Evolutionary conservation across 2,329 filamentous ascomycete genomes (phyloP).

Genomic region (Gnomoniopsis smithogilvyi): DNA sequence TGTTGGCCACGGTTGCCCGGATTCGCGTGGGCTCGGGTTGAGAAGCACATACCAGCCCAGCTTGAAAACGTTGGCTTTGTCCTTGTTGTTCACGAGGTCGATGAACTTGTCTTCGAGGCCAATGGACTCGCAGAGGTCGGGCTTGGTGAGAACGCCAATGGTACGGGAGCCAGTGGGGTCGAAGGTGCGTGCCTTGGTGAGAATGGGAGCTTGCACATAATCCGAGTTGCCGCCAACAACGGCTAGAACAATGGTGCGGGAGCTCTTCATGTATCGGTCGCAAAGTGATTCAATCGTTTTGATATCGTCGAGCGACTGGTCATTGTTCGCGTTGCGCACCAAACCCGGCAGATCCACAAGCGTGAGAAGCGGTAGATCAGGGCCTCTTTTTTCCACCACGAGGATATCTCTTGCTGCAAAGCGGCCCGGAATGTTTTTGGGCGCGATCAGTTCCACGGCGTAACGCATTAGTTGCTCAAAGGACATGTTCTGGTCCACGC

Average conservation of each 20-base stretch:
- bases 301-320: constrained; percentile 51
- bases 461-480: constrained; percentile 50
- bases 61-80: constrained; percentile 47
- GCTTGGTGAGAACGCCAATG: constrained; percentile 51
- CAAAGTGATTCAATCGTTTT: constrained; percentile 49
- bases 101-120: constrained; percentile 53
- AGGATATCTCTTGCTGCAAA: constrained; percentile 53
- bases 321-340: constrained; percentile 49
- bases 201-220: constrained; percentile 49
- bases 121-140: constrained; percentile 50
- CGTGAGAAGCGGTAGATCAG: constrained; percentile 56
- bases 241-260: constrained; percentile 52
- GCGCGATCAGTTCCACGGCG: constrained; percentile 49
- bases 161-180: constrained; percentile 47
- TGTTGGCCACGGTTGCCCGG: constrained; percentile 42
- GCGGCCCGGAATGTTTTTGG: constrained; percentile 45
- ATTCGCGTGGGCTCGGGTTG: constrained; percentile 42
- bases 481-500: constrained; percentile 39
- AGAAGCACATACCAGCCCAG: constrained; percentile 51
- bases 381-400: constrained; percentile 57
- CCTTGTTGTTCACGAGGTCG: constrained; percentile 48
- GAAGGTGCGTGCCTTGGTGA: constrained; percentile 48
- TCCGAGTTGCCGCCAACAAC: constrained; percentile 55
- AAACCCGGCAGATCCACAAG: constrained; percentile 61
- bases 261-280: constrained; percentile 53